These are phyloP conservation scores for Diplocarpon rosae DNA, from an alignment of 2,329 filamentous ascomycete genomes.

Conservation along the genomic window DNA sequence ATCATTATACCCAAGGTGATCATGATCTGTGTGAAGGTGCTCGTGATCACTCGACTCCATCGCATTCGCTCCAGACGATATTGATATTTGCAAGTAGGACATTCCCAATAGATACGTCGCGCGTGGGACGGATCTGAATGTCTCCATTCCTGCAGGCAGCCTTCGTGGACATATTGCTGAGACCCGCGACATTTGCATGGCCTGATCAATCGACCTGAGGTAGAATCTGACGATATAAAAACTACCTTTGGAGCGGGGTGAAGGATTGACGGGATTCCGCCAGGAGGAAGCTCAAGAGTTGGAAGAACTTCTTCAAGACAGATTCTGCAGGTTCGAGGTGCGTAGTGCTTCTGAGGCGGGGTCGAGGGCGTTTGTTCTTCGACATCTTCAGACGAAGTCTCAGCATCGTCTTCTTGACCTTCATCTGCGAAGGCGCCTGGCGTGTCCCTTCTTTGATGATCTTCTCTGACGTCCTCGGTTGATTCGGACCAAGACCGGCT, in stretches of 20 bases:
- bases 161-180: conserved; percentile 88
- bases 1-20: conserved; percentile 66
- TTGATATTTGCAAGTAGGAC: conserved; percentile 75
- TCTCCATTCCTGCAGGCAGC: conserved; percentile 76
- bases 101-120: conserved; percentile 69
- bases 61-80: conserved; percentile 70
- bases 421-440: neutral
- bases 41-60: conserved; percentile 61
- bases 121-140: conserved; percentile 54
- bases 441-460: conserved; percentile 1
- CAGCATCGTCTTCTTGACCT: conserved; percentile 2
- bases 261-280: conserved; percentile 44
- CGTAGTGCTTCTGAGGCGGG: conserved; percentile 42
- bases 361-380: conserved; percentile 19
- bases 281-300: conserved; percentile 43
- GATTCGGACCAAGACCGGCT: conserved; percentile 18
- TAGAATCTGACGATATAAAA: conserved; percentile 65
- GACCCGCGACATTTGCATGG: conserved; percentile 92
- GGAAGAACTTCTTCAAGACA: conserved; percentile 64
- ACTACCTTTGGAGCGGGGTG: conserved; percentile 45
- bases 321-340: conserved; percentile 73
- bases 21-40: conserved; percentile 51
- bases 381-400: conserved; percentile 12
- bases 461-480: conserved; percentile 1
- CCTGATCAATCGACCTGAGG: conserved; percentile 67